Evolutionary conservation across 371 early-diverging fungal genomes (phyloP).

Genomic region (Zopfochytrium polystomum): DNA sequence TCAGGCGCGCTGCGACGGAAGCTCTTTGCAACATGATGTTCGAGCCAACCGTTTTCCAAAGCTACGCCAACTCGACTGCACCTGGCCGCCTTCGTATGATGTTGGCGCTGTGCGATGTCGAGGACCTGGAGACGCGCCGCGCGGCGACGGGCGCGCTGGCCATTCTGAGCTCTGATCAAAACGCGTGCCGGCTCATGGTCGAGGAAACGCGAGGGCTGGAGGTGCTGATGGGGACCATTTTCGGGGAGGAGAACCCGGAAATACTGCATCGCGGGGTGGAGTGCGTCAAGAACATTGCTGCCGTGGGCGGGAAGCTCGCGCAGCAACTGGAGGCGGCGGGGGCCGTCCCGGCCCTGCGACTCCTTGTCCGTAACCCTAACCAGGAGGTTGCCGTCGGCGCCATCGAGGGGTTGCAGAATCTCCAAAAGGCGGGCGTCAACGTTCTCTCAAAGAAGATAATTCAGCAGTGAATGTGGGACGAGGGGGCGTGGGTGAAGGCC

Average conservation of each 20-base stretch:
- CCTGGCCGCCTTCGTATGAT: slow-evolving; percentile 62
- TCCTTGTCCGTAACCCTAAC: slow-evolving; percentile 34
- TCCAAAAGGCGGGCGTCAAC: slow-evolving; percentile 22
- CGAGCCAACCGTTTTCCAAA: slow-evolving; percentile 72
- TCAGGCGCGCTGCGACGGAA: slow-evolving; percentile 92
- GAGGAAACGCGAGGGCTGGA: slow-evolving; percentile 37
- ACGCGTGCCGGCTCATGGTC: slow-evolving; percentile 56
- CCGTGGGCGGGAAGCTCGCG: slow-evolving; percentile 21
- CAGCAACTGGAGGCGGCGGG: slow-evolving; percentile 53
- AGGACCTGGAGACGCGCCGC: slow-evolving; percentile 76
- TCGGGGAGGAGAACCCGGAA: slow-evolving; percentile 45
- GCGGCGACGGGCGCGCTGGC: slow-evolving; percentile 90
- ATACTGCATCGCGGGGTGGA: slow-evolving; percentile 61
- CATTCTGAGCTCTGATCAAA: slow-evolving; percentile 61
- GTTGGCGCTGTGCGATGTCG: slow-evolving; percentile 80
- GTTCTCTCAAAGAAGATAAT: slow-evolving; percentile 13
- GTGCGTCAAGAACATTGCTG: slow-evolving; percentile 59
- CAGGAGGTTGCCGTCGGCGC: slow-evolving; percentile 23
- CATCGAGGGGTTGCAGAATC: slow-evolving; percentile 24
- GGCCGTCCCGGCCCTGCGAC: slow-evolving; percentile 56
- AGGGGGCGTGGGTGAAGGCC: too few species aligned
- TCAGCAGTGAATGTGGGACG: too few species aligned
- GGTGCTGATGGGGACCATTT: slow-evolving; percentile 29
- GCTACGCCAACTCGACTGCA: slow-evolving; percentile 43
- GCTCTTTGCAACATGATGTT: slow-evolving; percentile 90